phyloP scores from a whole-genome alignment of 2,329 filamentous ascomycete genomes.

The Calonectria honghensis region DNA sequence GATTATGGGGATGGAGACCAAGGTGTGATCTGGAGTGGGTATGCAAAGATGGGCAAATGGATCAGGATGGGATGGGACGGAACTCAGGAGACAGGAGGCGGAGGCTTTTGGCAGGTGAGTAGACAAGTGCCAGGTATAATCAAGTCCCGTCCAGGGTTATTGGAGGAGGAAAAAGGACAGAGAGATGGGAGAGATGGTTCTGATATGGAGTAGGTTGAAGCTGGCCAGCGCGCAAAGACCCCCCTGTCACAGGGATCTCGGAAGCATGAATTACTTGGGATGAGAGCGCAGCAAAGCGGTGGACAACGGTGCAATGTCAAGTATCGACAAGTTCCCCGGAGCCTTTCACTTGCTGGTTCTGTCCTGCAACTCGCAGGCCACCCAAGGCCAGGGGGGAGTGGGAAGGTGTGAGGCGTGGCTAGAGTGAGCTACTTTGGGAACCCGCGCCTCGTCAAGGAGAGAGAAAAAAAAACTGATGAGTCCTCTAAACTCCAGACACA shows the following conservation, averaged over 20 bases:
- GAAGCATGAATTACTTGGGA: slow-evolving; percentile 52
- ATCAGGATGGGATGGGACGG: slow-evolving; percentile 55
- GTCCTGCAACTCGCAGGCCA: slow-evolving; percentile 48
- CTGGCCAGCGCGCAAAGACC: slow-evolving; percentile 48
- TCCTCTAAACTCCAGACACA: slow-evolving; percentile 34
- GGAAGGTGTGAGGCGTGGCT: slow-evolving; percentile 27
- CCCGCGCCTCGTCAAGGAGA: slow-evolving; percentile 40
- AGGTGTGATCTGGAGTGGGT: slow-evolving; percentile 61
- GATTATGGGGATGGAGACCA: slow-evolving; percentile 57
- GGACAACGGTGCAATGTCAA: slow-evolving; percentile 48
- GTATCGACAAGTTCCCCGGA: slow-evolving; percentile 46
- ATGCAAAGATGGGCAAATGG: slow-evolving; percentile 58
- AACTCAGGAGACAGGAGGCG: slow-evolving; percentile 52
- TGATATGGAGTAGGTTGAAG: slow-evolving; percentile 49
- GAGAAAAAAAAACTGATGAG: slow-evolving; percentile 42
- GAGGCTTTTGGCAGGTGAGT: slow-evolving; percentile 54
- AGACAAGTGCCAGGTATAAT: slow-evolving; percentile 43
- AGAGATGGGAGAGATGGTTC: slow-evolving; percentile 47
- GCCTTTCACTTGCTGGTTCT: slow-evolving; percentile 42
- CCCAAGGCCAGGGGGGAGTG: slow-evolving; percentile 40
- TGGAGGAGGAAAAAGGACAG: slow-evolving; percentile 35
- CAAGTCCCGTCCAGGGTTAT: slow-evolving; percentile 44
- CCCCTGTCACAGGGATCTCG: slow-evolving; percentile 50
- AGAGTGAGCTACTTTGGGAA: slow-evolving; percentile 42
- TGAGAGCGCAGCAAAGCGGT: slow-evolving; percentile 51